These are phyloP conservation scores for Exophiala sp. DNA, from an alignment of 2,329 filamentous ascomycete genomes.

Conservation along the genomic window DNA sequence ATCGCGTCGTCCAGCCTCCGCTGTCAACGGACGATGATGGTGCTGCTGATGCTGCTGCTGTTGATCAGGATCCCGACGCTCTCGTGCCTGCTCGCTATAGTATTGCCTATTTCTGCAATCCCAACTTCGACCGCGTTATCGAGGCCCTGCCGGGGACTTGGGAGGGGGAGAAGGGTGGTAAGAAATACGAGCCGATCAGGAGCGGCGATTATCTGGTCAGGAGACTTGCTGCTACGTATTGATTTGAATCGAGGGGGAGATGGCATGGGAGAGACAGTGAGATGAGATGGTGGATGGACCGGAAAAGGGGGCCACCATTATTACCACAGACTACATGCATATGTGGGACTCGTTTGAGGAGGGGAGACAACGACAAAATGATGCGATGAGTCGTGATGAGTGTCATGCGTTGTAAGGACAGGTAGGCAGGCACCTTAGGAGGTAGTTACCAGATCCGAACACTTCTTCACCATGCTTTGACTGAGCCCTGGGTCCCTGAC, in stretches of 20 bases:
- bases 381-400: no score
- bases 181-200: constrained; percentile 72
- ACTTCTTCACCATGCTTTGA: no score
- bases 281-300: not conserved
- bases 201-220: constrained; percentile 75
- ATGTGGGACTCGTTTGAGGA: no score
- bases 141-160: constrained; percentile 78
- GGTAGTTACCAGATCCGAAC: no score
- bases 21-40: constrained; percentile 44
- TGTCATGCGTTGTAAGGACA: no score
- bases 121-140: constrained; percentile 68
- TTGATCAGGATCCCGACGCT: constrained; percentile 38
- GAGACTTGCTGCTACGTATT: constrained; percentile 70
- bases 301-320: no score
- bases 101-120: constrained; percentile 90
- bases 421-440: no score
- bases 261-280: not conserved
- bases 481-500: no score
- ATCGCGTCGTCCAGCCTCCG: constrained; percentile 83
- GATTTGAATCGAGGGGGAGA: constrained; percentile 1
- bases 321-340: no score
- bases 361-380: no score
- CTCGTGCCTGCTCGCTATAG: constrained; percentile 68
- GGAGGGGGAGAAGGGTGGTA: constrained; percentile 49
- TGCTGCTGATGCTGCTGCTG: no score